Conservation (phyloP, 2,329 filamentous ascomycete genomes). For the Aureobasidium sp. region DNA sequence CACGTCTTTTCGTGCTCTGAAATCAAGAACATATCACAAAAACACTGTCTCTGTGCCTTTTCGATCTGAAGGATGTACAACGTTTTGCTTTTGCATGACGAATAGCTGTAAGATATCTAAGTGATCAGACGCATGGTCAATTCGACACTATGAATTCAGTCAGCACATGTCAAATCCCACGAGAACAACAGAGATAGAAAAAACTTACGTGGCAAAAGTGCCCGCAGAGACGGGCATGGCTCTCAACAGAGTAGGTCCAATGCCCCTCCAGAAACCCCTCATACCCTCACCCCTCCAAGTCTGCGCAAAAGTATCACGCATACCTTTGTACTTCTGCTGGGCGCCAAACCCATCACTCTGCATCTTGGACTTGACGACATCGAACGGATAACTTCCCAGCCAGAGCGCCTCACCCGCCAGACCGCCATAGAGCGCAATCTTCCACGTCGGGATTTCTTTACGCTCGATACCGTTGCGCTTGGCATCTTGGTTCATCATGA, state of each 20-base stretch:
- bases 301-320: slow-evolving; percentile 84
- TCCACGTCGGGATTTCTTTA: slow-evolving; percentile 71
- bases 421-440: slow-evolving; percentile 87
- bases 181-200: background rate
- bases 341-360: slow-evolving; percentile 87
- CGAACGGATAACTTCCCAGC: slow-evolving; percentile 89
- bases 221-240: slow-evolving; percentile 96
- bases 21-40: background rate
- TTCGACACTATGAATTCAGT: background rate
- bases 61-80: background rate
- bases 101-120: background rate
- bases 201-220: slow-evolving; percentile 74
- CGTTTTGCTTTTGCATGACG: background rate
- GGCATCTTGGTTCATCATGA: slow-evolving; percentile 87
- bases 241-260: slow-evolving; percentile 81
- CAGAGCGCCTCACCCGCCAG: slow-evolving; percentile 90
- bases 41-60: background rate
- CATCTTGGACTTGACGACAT: slow-evolving; percentile 99
- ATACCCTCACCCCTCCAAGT: slow-evolving; percentile 71
- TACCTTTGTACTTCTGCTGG: slow-evolving; percentile 64
- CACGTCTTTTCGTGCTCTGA: background rate
- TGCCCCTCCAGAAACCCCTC: slow-evolving; percentile 88
- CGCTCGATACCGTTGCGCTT: slow-evolving; percentile 67
- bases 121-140: slow-evolving; percentile 16
- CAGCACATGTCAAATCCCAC: background rate